Base-by-base conservation (phyloP, 2,329 filamentous ascomycete genomes). In the Waltergamsia citrina region DNA sequence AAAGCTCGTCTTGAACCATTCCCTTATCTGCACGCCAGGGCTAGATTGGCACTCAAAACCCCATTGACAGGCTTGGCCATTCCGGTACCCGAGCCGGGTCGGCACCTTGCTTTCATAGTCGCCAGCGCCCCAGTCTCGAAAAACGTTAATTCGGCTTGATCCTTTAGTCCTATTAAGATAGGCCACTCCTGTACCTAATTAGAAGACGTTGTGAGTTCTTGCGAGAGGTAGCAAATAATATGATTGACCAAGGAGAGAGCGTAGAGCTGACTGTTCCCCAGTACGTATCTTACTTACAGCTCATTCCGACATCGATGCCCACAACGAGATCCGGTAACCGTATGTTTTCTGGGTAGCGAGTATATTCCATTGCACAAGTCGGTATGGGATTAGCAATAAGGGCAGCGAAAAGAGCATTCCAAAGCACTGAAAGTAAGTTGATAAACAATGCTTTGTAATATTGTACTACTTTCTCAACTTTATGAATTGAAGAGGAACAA, bases 1-100 rank as follows among this genome's bases (percentile, higher is more conserved):
- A 19, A 32, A 32, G 17, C 17, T 16, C 11, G 29, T 32, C 29
- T 32, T 32, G 29, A 32, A 32, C 29, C 29, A 32, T 22, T 32
- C 29, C 17, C 17, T 10, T 11, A 22, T 16, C 29, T 22, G 11
- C 11, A 10, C 15, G 18, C 12, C 9, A 12, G 11, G 29, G 15
- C 22, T 19, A 15, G 19, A 19, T 16, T 32, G 11, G 29, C 29
- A 32, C 17, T 32, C n/a, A 19, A 32, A 32, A 11, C 29, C 29
- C 29, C 29, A 32, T n/a, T n/a, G n/a, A n/a, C n/a, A n/a, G n/a
- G n/a, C n/a, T n/a, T n/a, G n/a, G n/a, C n/a, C n/a, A n/a, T n/a
- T n/a, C n/a, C n/a, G n/a, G 29, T 32, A 32, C 19, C n/a, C 22
- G 8, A 32, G 29, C 8, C 29, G 29, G 8, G 29, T 32, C 11